These are phyloP conservation scores for Chalciporus sp. DNA, from an alignment of 1,284 basidiomycete species.

Conservation along the genomic window DNA sequence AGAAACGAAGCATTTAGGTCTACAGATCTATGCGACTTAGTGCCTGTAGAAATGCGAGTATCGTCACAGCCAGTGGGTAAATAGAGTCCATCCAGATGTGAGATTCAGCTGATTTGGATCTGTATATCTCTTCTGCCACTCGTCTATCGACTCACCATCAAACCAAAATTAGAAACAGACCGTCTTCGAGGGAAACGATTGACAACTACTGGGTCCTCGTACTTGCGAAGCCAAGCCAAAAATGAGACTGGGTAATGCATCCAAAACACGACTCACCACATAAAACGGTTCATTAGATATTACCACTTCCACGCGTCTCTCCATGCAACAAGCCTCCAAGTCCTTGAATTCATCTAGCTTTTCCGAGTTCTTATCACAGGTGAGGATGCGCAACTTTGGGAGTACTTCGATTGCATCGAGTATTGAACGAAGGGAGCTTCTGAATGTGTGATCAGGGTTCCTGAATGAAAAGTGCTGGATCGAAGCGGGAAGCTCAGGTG, in stretches of 20 bases:
- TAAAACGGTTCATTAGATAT: slow-evolving; percentile 35
- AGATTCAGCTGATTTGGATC: too few species aligned
- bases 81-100: too few species aligned
- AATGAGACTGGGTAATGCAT: neutral
- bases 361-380: slow-evolving; percentile 35
- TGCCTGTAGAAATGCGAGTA: too few species aligned
- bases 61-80: too few species aligned
- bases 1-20: too few species aligned
- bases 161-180: slow-evolving; percentile 43
- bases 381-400: slow-evolving; percentile 41
- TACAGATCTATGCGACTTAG: too few species aligned
- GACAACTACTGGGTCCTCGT: slow-evolving; percentile 44
- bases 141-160: slow-evolving; percentile 33
- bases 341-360: slow-evolving; percentile 25
- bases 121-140: too few species aligned
- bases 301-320: slow-evolving; percentile 34
- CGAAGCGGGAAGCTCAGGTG: slow-evolving; percentile 34
- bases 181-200: slow-evolving; percentile 42
- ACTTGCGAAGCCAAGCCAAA: slow-evolving; percentile 26
- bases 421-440: slow-evolving; percentile 33
- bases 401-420: slow-evolving; percentile 37
- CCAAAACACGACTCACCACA: slow-evolving; percentile 36
- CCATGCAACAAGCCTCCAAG: slow-evolving; percentile 34
- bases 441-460: slow-evolving; percentile 31
- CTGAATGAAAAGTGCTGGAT: slow-evolving; percentile 45